phyloP scores from a whole-genome alignment of 352 stramenopile genomes.

The Plasmopara viticola region DNA sequence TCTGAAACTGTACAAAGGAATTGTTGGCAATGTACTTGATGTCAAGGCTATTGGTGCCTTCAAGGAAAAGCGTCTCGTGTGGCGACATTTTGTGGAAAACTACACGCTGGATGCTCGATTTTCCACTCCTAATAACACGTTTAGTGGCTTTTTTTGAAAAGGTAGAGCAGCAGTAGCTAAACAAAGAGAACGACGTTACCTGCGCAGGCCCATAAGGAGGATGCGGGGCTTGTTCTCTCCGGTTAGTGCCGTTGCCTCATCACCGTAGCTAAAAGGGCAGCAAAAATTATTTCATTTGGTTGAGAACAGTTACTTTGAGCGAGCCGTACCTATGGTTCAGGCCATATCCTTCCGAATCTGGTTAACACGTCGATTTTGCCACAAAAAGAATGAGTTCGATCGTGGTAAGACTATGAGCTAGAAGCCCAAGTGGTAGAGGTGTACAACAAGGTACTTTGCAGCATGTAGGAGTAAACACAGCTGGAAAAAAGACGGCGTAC shows the following conservation, averaged over 20 bases:
- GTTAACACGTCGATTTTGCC: constrained; percentile 1
- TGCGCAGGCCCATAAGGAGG: constrained; percentile 95
- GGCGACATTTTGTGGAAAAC: constrained; percentile 99
- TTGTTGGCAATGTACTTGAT: constrained; percentile 98
- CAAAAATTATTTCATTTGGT: background rate
- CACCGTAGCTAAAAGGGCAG: constrained; percentile 46
- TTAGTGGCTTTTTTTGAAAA: too few species aligned
- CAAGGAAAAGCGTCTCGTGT: constrained; percentile 96
- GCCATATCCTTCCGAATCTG: constrained; percentile 41
- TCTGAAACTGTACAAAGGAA: constrained; percentile 96
- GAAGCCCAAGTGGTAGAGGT: background rate
- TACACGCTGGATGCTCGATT: constrained; percentile 91
- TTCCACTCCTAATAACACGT: constrained; percentile 52
- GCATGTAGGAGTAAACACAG: background rate
- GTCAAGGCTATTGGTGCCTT: constrained; percentile 83
- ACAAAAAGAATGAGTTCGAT: constrained; percentile 13
- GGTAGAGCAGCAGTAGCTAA: background rate
- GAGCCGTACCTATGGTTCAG: constrained; percentile 25
- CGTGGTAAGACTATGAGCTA: background rate
- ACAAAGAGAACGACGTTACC: constrained; percentile 24
- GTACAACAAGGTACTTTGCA: background rate
- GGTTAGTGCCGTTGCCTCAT: constrained; percentile 64
- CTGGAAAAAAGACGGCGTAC: constrained; percentile 4
- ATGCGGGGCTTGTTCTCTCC: constrained; percentile 92
- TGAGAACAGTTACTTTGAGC: background rate